Evolutionary conservation across 1,139 yeast genomes (phyloP).

Genomic region (Nakaseomyces sp.): DNA sequence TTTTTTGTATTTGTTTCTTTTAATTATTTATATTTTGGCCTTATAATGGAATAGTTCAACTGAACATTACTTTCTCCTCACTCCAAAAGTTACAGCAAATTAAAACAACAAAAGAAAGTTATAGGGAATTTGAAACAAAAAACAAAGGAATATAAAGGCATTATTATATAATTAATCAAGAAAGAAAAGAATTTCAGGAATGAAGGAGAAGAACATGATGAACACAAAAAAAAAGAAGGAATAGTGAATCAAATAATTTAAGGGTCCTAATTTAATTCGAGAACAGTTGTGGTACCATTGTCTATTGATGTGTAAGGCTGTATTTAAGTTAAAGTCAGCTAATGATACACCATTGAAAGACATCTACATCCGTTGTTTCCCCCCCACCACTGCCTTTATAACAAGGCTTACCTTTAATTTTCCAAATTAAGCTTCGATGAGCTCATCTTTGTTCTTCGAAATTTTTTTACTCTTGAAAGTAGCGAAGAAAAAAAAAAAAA

Average conservation of each 20-base stretch:
- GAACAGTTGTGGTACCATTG: too few species aligned
- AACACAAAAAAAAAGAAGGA: not conserved
- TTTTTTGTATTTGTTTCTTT: not conserved
- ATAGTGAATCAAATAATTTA: not conserved
- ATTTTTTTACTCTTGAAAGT: not conserved
- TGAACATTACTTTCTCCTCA: not conserved
- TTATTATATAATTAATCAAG: not conserved
- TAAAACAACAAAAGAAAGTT: too few species aligned
- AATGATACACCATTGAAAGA: too few species aligned
- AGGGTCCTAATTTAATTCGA: not conserved
- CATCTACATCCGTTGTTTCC: too few species aligned
- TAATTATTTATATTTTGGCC: not conserved
- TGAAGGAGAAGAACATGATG: not conserved
- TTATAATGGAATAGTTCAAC: not conserved
- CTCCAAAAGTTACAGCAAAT: not conserved
- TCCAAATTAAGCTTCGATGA: not conserved
- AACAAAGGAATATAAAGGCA: too few species aligned
- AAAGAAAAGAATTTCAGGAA: not conserved
- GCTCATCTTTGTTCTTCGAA: not conserved
- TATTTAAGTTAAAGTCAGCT: too few species aligned
- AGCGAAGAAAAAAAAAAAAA: not conserved
- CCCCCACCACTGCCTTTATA: too few species aligned
- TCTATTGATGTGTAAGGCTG: not conserved
- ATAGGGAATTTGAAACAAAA: too few species aligned
- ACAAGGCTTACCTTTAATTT: too few species aligned